phyloP scores from a whole-genome alignment of 371 early-diverging fungal species.

The Circinella umbellata region DNA sequence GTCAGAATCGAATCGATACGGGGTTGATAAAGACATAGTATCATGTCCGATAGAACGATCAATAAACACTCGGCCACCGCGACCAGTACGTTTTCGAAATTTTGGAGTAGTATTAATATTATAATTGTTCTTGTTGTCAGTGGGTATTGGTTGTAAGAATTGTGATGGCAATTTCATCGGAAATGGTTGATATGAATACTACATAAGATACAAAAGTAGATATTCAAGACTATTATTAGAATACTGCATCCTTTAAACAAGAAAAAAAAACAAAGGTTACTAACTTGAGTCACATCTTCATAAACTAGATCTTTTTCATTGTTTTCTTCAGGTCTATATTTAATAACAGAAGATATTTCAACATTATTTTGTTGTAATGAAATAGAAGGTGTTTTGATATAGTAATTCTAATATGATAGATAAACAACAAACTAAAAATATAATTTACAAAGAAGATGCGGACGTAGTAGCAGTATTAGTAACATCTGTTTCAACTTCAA shows the following conservation, averaged over 20 bases:
- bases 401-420: no score
- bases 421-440: no score
- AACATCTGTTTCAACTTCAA: slow-evolving; percentile 27
- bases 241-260: no score
- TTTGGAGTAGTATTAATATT: slow-evolving; percentile 6
- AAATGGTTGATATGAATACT: slow-evolving; percentile 60
- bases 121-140: slow-evolving; percentile 24
- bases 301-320: slow-evolving; percentile 45
- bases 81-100: slow-evolving; percentile 62
- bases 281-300: slow-evolving; percentile 56
- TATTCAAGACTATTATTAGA: neutral
- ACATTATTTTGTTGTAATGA: slow-evolving; percentile 21
- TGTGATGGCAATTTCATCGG: slow-evolving; percentile 40
- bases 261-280: neutral
- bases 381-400: slow-evolving; percentile 35
- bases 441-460: no score
- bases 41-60: slow-evolving; percentile 36
- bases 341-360: slow-evolving; percentile 26
- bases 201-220: neutral
- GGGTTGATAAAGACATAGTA: slow-evolving; percentile 1
- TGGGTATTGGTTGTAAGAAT: slow-evolving; percentile 29
- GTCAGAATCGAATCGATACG: slow-evolving; percentile 43
- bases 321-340: slow-evolving; percentile 42
- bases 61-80: slow-evolving; percentile 68
- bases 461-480: neutral